phyloP scores from a whole-genome alignment of 1,284 basidiomycete species.

The Amylostereum chailletii region DNA sequence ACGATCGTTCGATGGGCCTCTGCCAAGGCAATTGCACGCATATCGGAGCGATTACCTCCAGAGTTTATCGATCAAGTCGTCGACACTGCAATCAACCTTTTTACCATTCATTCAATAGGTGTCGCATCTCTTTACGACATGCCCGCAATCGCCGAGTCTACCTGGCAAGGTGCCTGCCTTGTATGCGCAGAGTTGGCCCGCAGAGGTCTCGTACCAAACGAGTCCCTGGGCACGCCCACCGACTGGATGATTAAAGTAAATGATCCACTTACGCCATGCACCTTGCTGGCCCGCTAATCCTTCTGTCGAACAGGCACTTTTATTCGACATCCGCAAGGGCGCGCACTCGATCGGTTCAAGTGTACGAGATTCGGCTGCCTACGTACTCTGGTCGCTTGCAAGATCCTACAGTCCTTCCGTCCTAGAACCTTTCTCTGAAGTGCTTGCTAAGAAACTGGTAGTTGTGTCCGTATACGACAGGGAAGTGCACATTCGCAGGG shows the following conservation, averaged over 20 bases:
- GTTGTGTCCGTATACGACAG: slow-evolving; percentile 84
- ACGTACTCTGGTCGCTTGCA: slow-evolving; percentile 92
- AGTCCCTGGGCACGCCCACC: slow-evolving; percentile 55
- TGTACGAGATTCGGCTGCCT: slow-evolving; percentile 91
- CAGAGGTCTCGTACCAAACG: slow-evolving; percentile 58
- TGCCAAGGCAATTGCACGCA: slow-evolving; percentile 86
- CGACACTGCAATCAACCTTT: slow-evolving; percentile 67
- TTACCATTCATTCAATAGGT: slow-evolving; percentile 55
- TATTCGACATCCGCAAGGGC: slow-evolving; percentile 88
- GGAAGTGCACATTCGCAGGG: slow-evolving; percentile 91
- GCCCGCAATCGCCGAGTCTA: slow-evolving; percentile 69
- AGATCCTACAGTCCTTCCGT: slow-evolving; percentile 58
- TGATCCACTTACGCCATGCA: slow-evolving; percentile 9
- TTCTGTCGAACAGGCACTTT: slow-evolving; percentile 56
- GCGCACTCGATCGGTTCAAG: slow-evolving; percentile 90
- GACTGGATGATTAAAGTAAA: slow-evolving; percentile 74
- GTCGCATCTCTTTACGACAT: slow-evolving; percentile 62
- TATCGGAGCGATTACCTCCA: slow-evolving; percentile 73
- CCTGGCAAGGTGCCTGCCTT: slow-evolving; percentile 94
- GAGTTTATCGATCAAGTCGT: slow-evolving; percentile 77
- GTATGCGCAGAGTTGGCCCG: slow-evolving; percentile 90
- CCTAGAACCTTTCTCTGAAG: slow-evolving; percentile 55
- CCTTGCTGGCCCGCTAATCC: slow-evolving; percentile 5
- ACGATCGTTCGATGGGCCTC: slow-evolving; percentile 93
- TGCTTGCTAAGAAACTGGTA: slow-evolving; percentile 66